These are phyloP conservation scores for Ascomycota sp. DNA, from an alignment of 2,329 filamentous ascomycete species.

Conservation along the genomic window DNA sequence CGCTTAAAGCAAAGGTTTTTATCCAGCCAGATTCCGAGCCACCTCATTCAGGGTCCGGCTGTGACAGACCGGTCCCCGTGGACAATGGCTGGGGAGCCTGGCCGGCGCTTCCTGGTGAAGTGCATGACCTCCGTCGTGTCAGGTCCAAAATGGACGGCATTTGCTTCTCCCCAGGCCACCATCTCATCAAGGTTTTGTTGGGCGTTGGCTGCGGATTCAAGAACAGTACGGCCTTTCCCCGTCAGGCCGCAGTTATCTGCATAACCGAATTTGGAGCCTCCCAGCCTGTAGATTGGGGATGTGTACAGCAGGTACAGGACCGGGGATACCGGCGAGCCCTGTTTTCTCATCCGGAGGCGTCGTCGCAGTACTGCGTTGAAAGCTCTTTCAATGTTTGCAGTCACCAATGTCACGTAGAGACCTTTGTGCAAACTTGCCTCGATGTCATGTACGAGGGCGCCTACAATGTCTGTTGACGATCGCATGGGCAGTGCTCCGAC, in stretches of 20 bases:
- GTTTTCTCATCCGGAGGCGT: conserved; percentile 4
- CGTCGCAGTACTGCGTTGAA: conserved; percentile 5
- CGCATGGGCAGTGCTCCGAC: conserved; percentile 7
- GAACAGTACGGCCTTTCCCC: background rate
- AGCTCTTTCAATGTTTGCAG: conserved; percentile 4
- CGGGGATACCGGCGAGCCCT: conserved; percentile 5
- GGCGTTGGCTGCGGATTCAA: background rate
- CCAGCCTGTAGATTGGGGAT: too few species aligned
- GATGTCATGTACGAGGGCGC: conserved; percentile 5
- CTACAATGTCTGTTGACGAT: conserved; percentile 4
- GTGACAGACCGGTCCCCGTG: background rate
- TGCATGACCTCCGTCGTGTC: background rate
- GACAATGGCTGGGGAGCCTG: background rate
- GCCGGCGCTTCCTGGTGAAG: background rate
- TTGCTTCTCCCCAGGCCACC: background rate
- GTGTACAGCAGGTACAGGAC: conserved; percentile 6
- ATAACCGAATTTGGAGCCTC: too few species aligned
- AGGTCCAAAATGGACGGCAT: background rate
- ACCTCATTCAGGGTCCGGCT: background rate
- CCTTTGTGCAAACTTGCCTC: too few species aligned
- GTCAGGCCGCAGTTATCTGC: background rate
- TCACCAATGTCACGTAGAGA: conserved; percentile 4
- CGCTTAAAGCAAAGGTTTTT: background rate
- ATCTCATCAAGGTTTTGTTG: too few species aligned
- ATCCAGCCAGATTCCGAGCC: background rate